phyloP scores from a whole-genome alignment of 2,329 filamentous ascomycete species.

The Fusarium mundagurra region DNA sequence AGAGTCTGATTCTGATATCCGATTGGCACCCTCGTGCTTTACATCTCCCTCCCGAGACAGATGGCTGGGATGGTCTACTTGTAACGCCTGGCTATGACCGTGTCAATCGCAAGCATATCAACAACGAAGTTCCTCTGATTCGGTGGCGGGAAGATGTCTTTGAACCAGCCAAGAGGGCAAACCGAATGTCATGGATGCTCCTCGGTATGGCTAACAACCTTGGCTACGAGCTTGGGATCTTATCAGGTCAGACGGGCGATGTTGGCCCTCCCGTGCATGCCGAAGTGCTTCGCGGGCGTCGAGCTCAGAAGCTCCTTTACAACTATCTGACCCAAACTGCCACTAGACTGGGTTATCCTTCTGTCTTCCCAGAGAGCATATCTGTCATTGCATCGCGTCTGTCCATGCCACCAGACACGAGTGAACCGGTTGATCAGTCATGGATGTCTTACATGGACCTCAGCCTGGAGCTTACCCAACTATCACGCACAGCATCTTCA shows the following conservation, averaged over 20 bases:
- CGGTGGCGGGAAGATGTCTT: conserved; percentile 42
- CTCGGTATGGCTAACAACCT: conserved; percentile 32
- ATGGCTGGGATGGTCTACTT: conserved; percentile 35
- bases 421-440: neutral
- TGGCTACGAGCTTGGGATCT: conserved; percentile 36
- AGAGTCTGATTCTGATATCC: conserved; percentile 36
- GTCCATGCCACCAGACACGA: neutral
- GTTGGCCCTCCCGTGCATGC: neutral
- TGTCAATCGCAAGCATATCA: conserved; percentile 20
- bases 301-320: conserved; percentile 33
- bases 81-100: conserved; percentile 35
- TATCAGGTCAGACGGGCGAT: neutral
- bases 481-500: conserved; percentile 28
- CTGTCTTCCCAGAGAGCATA: conserved; percentile 16
- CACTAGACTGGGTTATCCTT: conserved; percentile 7
- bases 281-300: neutral
- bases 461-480: conserved; percentile 27
- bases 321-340: conserved; percentile 32
- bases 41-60: conserved; percentile 36
- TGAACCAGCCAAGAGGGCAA: conserved; percentile 38
- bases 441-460: conserved; percentile 31
- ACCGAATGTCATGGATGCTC: conserved; percentile 44
- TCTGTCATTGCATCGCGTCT: conserved; percentile 5
- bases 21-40: conserved; percentile 39
- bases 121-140: conserved; percentile 35